Evolutionary conservation across 1,139 yeast genomes (phyloP).

Genomic region (Komagataea norvegica): DNA sequence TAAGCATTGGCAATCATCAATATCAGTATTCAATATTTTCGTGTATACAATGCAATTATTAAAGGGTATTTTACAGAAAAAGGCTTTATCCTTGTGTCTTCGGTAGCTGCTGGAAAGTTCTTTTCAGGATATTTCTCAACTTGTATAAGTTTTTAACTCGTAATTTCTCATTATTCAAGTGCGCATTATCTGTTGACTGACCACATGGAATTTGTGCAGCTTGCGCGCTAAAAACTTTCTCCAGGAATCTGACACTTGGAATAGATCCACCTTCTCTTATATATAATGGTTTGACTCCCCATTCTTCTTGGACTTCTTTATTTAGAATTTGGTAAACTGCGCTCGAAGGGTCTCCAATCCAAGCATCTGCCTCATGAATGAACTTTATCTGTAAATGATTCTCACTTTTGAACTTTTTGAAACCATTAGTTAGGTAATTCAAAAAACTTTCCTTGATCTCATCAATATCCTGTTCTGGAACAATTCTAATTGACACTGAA

Average conservation of each 20-base stretch:
- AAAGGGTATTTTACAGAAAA: no score
- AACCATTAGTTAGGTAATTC: slow-evolving; percentile 41
- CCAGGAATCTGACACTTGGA: slow-evolving; percentile 83
- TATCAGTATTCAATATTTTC: neutral
- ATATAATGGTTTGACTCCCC: slow-evolving; percentile 70
- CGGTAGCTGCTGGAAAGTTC: slow-evolving; percentile 21
- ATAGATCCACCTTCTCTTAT: slow-evolving; percentile 97
- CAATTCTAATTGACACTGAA: slow-evolving; percentile 75
- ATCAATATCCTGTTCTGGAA: slow-evolving; percentile 77
- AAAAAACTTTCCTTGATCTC: slow-evolving; percentile 50
- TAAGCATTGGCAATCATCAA: neutral
- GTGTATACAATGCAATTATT: neutral
- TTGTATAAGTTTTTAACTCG: slow-evolving; percentile 74
- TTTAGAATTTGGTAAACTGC: slow-evolving; percentile 63
- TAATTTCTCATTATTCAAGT: slow-evolving; percentile 79
- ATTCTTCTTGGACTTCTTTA: slow-evolving; percentile 53
- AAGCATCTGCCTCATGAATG: slow-evolving; percentile 87
- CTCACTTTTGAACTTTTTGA: slow-evolving; percentile 46
- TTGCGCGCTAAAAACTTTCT: slow-evolving; percentile 74
- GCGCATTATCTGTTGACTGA: slow-evolving; percentile 92
- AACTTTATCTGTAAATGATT: slow-evolving; percentile 58
- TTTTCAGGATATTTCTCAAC: slow-evolving; percentile 55
- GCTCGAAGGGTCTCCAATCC: slow-evolving; percentile 86
- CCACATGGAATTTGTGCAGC: slow-evolving; percentile 98
- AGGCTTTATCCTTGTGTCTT: no score